Percentiles rank a stretch among this genome's conserved stretches.
These are phyloP conservation scores for Trichoderma parareesei DNA, from an alignment of 495 filamentous ascomycete genomes.

Conservation along the genomic window DNA sequence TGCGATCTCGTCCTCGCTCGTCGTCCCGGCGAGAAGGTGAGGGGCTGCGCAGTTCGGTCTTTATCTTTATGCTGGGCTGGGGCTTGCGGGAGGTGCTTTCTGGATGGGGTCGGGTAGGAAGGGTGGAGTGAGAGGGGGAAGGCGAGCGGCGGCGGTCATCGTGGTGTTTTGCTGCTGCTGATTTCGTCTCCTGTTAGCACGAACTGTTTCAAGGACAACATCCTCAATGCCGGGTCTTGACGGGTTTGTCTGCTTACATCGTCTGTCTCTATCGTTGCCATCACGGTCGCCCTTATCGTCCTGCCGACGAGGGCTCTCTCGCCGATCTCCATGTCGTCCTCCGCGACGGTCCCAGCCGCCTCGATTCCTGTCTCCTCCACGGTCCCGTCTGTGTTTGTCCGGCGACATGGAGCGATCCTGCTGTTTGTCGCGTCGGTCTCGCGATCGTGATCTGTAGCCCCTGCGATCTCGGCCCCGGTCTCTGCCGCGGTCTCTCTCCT, in stretches of 20 bases:
- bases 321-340: slow-evolving; percentile 14
- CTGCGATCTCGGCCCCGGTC: slow-evolving; percentile 26
- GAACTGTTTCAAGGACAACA: neutral
- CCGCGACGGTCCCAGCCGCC: slow-evolving; percentile 21
- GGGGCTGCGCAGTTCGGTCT: neutral
- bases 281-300: slow-evolving; percentile 14
- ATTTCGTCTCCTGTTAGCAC: neutral
- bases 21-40: slow-evolving; percentile 12
- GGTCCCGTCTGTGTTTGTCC: slow-evolving; percentile 26
- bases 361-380: slow-evolving; percentile 15
- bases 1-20: slow-evolving; percentile 15
- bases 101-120: neutral
- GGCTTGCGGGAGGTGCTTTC: neutral
- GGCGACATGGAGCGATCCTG: slow-evolving; percentile 16
- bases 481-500: slow-evolving; percentile 22
- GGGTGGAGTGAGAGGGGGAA: neutral
- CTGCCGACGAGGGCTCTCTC: slow-evolving; percentile 17
- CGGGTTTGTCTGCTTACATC: slow-evolving; percentile 1
- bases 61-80: neutral
- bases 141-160: neutral
- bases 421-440: slow-evolving; percentile 28
- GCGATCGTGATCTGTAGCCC: slow-evolving; percentile 33
- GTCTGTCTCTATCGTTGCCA: slow-evolving; percentile 7
- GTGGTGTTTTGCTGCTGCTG: neutral
- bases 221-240: no score